Conservation (phyloP, 371 early-diverging fungal genomes). For the Furculomyces boomerangus region DNA sequence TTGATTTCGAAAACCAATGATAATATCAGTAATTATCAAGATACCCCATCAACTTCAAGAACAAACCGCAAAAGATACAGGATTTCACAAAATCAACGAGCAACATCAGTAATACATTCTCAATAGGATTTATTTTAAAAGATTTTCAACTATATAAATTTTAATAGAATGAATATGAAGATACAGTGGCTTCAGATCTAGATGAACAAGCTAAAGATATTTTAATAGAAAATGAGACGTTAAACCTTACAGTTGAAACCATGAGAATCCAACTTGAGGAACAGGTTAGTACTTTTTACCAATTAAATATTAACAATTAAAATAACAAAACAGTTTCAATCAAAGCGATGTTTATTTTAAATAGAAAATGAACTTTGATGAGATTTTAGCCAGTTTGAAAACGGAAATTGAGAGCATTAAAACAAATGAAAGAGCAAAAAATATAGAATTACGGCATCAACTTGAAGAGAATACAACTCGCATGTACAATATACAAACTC, state of each 20-base stretch:
- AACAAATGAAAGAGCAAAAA: slow-evolving; percentile 5
- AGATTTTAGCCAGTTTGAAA: slow-evolving; percentile 14
- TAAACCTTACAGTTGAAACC: slow-evolving; percentile 19
- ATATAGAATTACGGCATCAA: slow-evolving; percentile 7
- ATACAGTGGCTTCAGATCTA: neutral
- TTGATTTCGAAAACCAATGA: neutral
- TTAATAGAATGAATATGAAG: neutral
- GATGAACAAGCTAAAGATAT: slow-evolving; percentile 5
- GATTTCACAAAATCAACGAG: neutral
- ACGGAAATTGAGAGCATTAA: slow-evolving; percentile 12
- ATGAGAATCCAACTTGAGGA: slow-evolving; percentile 25
- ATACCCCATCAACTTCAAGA: neutral
- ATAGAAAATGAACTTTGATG: slow-evolving; percentile 17
- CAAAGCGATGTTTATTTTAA: neutral
- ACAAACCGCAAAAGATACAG: neutral
- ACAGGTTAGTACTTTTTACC: slow-evolving; percentile 2
- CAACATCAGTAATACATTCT: no score
- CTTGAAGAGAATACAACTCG: slow-evolving; percentile 14
- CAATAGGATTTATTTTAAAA: no score
- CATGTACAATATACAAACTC: slow-evolving; percentile 14
- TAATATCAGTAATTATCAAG: neutral
- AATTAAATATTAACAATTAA: neutral
- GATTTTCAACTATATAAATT: no score
- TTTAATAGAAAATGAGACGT: slow-evolving; percentile 21
- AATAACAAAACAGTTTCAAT: neutral